A percentile compares a stretch with the other conserved stretches of the same genome.
Conservation (phyloP, 768 basidiomycete species). For the Suillus subaureus region DNA sequence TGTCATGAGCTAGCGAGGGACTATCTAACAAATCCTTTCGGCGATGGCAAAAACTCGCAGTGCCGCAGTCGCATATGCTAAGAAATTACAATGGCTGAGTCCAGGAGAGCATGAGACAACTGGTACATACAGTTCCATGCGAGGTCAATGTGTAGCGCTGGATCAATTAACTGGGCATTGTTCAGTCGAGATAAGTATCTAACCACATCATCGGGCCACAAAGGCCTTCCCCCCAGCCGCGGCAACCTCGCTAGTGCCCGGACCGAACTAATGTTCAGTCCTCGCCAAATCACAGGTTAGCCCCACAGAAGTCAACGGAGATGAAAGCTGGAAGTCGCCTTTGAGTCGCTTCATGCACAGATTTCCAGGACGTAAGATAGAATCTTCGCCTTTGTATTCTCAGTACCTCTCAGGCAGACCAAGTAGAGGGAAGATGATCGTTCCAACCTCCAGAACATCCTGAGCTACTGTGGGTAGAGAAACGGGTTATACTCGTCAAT, state of each 20-base stretch:
- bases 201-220: neutral
- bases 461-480: neutral
- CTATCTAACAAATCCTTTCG: neutral
- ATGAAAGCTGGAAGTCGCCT: constrained; percentile 2
- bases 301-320: neutral
- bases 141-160: neutral
- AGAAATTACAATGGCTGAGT: neutral
- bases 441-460: neutral
- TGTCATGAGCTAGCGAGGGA: neutral
- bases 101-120: neutral
- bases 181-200: neutral
- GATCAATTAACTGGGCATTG: neutral
- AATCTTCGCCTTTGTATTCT: neutral
- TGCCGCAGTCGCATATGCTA: neutral
- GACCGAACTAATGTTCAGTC: neutral
- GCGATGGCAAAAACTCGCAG: neutral
- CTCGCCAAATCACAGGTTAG: neutral
- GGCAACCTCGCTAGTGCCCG: neutral
- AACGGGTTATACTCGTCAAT: neutral
- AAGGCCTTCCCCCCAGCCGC: neutral
- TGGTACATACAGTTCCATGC: neutral
- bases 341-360: neutral
- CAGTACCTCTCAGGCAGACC: neutral
- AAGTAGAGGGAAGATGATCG: neutral
- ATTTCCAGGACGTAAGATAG: neutral